A percentile compares a stretch with the other conserved stretches of the same genome.
phyloP scores from a whole-genome alignment of 2,329 filamentous ascomycete species.

The Ophiostoma quercus region DNA sequence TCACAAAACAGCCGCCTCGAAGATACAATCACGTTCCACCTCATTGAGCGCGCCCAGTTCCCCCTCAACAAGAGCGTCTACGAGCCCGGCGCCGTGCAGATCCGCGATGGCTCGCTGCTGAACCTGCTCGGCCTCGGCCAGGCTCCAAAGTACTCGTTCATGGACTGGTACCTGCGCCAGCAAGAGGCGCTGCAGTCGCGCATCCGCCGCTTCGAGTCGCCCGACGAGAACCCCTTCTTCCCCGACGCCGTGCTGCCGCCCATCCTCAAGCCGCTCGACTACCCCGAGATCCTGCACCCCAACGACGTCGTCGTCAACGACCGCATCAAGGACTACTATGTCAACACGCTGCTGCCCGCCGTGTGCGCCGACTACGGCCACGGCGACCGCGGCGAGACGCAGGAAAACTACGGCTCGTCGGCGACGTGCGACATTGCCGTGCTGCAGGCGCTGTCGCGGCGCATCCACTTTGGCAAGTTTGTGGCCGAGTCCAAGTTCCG shows the following conservation, averaged over 20 bases:
- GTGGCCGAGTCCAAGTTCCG: slow-evolving; percentile 94
- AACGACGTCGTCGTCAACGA: slow-evolving; percentile 90
- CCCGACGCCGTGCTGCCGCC: slow-evolving; percentile 70
- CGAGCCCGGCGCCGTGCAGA: slow-evolving; percentile 67
- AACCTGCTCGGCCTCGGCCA: slow-evolving; percentile 11
- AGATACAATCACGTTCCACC: slow-evolving; percentile 94
- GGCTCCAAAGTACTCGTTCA: slow-evolving; percentile 62
- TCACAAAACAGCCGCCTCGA: slow-evolving; percentile 68
- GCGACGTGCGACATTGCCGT: slow-evolving; percentile 87
- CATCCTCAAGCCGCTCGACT: slow-evolving; percentile 80
- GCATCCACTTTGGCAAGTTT: slow-evolving; percentile 98
- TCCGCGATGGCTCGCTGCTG: slow-evolving; percentile 51
- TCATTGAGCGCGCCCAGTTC: slow-evolving; percentile 98
- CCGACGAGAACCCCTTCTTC: slow-evolving; percentile 98
- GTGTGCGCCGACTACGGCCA: slow-evolving; percentile 75
- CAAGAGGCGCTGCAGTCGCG: slow-evolving; percentile 88
- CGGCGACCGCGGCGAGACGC: slow-evolving; percentile 72
- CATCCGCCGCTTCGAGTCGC: slow-evolving; percentile 90
- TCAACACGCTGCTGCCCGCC: slow-evolving; percentile 72
- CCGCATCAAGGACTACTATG: slow-evolving; percentile 81
- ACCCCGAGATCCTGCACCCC: slow-evolving; percentile 78
- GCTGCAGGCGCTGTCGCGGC: slow-evolving; percentile 79
- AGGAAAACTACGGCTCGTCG: slow-evolving; percentile 92
- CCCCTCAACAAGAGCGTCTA: slow-evolving; percentile 89
- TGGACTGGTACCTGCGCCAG: slow-evolving; percentile 89